Evolutionary conservation across 208 protist species (phyloP), one percentile per base, ranked within the genome.

Genomic region (Tetramitus jugosus): DNA sequence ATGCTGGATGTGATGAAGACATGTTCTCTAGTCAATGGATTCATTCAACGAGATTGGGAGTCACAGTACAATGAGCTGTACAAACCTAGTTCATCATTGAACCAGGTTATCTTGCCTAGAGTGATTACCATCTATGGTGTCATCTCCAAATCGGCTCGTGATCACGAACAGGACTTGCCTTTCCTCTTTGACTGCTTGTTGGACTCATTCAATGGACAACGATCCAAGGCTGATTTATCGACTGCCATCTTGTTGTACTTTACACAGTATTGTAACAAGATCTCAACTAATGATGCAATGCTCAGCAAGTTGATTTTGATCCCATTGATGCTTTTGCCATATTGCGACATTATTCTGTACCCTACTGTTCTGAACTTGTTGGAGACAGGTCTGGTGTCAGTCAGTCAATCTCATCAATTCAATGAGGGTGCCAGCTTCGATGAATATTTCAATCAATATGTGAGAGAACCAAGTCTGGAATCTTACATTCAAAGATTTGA

Each of bases 211-310:
- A 3, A 13, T 35, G 1, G 8, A 10, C 8, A 49, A 20, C 13
- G 2, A n/a, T 35, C 31, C 14, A 49, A 10, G 10, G 8, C 17
- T 17, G 67, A 74, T 43, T 53, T 46, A 31, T 4, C 4, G n/a
- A 20, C 37, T 45, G 4, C 40, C 37, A 23, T 42, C 8, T 14
- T 74, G 0, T 53, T 74, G 2, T 74, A 43, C 26, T 35, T 74
- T 13, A 31, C 42, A 53, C 67, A 74, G n/a, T 74, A 35, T 29
- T 42, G 67, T 74, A 39, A 35, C 26, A 74, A 74, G 20, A 52
- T 74, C 10, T 53, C 39, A 39, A 39, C 67, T 14, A 31, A 74
- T 53, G 42, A 74, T 46, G 29, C 39, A 74, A 39, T 53, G 2
- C 23, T 74, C n/a, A 74, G 53, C 6, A 7, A 74, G 37, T 7